A percentile compares a stretch with the other conserved stretches of the same genome.
phyloP scores from a whole-genome alignment of 345 rosid species.

The Brassica cretica region DNA sequence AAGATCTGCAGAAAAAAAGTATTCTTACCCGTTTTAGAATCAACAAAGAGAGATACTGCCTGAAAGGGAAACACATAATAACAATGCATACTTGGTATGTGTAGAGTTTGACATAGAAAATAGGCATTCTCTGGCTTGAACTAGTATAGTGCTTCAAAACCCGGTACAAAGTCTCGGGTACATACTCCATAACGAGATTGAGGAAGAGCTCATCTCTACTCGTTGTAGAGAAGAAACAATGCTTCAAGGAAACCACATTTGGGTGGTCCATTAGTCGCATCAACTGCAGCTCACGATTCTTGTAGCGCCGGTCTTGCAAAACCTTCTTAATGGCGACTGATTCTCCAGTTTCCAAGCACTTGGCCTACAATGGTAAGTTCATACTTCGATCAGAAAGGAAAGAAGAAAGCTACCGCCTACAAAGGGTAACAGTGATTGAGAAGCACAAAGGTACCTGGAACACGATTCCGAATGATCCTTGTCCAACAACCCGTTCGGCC shows the following conservation, averaged over 20 bases:
- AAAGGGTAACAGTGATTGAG: neutral
- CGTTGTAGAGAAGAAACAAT: slow-evolving; percentile 86
- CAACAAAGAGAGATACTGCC: neutral
- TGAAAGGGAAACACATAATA: neutral
- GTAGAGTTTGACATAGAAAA: slow-evolving; percentile 75
- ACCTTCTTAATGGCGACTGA: slow-evolving; percentile 87
- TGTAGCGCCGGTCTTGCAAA: slow-evolving; percentile 74
- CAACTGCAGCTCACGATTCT: slow-evolving; percentile 74
- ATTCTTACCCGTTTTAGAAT: slow-evolving; percentile 25
- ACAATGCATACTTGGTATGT: slow-evolving; percentile 63
- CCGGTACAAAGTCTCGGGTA: slow-evolving; percentile 68
- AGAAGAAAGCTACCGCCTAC: neutral
- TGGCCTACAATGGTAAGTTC: slow-evolving; percentile 53
- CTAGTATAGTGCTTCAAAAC: slow-evolving; percentile 66
- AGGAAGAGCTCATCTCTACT: slow-evolving; percentile 68
- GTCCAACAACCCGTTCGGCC: slow-evolving; percentile 85
- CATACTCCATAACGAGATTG: slow-evolving; percentile 85
- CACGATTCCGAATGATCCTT: slow-evolving; percentile 82
- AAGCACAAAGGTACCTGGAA: slow-evolving; percentile 55
- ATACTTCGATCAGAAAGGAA: slow-evolving; percentile 1
- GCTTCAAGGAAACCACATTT: slow-evolving; percentile 76
- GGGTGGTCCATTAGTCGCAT: slow-evolving; percentile 86
- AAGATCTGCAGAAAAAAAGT: slow-evolving; percentile 60
- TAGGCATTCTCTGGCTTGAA: slow-evolving; percentile 73
- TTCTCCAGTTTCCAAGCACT: slow-evolving; percentile 88